Evolutionary conservation across 495 filamentous ascomycete genomes (phyloP).

Genomic region (Lasiosphaeria hispida): DNA sequence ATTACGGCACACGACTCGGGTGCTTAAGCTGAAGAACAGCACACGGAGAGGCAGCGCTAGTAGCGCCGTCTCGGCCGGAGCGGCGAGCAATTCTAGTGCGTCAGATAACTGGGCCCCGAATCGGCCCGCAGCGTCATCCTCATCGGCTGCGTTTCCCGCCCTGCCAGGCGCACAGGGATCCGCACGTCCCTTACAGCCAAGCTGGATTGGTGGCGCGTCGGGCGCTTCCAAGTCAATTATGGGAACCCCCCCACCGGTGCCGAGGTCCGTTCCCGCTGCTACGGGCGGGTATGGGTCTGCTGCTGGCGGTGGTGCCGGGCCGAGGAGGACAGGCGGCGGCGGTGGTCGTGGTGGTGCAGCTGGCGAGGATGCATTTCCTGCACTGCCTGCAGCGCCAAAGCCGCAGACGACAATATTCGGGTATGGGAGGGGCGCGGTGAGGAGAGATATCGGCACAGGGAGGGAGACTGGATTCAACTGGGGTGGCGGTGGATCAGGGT

Average conservation of each 20-base stretch:
- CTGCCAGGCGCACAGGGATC: constrained; percentile 50
- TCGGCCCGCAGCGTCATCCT: constrained; percentile 23
- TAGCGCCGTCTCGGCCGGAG: constrained; percentile 27
- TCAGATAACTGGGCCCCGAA: not conserved
- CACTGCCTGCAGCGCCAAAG: constrained; percentile 74
- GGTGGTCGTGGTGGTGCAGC: not conserved
- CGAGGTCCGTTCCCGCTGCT: not conserved
- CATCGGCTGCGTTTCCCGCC: constrained; percentile 33
- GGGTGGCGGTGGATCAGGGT: constrained; percentile 25
- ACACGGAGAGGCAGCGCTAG: constrained; percentile 34
- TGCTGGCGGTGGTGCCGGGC: constrained; percentile 3
- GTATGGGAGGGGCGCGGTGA: constrained; percentile 65
- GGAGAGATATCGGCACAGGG: constrained; percentile 56
- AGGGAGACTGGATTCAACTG: constrained; percentile 42
- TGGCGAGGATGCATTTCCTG: constrained; percentile 68
- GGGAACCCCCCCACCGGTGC: constrained; percentile 16
- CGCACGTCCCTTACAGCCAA: constrained; percentile 28
- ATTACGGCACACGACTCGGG: constrained; percentile 38
- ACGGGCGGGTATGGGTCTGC: constrained; percentile 1
- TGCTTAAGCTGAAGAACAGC: constrained; percentile 50
- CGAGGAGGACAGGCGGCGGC: constrained; percentile 8
- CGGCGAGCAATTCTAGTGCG: constrained; percentile 22
- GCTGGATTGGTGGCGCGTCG: constrained; percentile 34
- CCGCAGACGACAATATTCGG: constrained; percentile 79
- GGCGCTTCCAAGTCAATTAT: constrained; percentile 21